phyloP scores from a whole-genome alignment of 2,329 filamentous ascomycete species.

The Fusarium verrucosum region DNA sequence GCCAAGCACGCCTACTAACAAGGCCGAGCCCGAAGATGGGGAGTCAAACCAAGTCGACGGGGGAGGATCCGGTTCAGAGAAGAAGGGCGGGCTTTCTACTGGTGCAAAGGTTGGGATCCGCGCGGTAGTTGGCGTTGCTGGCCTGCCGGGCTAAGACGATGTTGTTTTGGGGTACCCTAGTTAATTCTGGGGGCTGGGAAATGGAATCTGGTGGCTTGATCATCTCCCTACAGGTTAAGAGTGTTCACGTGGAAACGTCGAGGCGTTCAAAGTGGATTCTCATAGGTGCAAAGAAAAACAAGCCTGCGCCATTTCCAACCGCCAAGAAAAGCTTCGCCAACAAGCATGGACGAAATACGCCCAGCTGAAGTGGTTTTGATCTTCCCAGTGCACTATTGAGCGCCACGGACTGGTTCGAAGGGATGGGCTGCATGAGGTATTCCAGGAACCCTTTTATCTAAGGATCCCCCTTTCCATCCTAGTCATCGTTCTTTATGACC shows the following conservation, averaged over 20 bases:
- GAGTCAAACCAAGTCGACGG: accelerated
- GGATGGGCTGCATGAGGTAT: too few relatives aligned
- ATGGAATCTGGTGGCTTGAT: too few relatives aligned
- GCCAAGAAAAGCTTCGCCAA: not conserved
- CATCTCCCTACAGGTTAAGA: not conserved
- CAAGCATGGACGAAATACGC: not conserved
- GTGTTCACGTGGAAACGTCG: not conserved
- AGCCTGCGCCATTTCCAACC: accelerated
- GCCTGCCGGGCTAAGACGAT: too few relatives aligned
- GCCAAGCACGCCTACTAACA: not conserved
- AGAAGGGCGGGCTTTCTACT: accelerated
- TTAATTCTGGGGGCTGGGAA: not conserved
- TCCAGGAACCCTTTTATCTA: too few relatives aligned
- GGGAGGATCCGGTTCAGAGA: accelerated
- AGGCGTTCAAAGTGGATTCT: accelerated
- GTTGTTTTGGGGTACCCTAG: not conserved
- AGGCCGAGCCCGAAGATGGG: not conserved
- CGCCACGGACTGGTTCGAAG: not conserved
- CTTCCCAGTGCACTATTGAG: not conserved
- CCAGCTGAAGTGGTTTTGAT: not conserved
- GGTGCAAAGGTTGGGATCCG: not conserved
- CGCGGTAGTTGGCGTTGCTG: not conserved
- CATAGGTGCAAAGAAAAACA: accelerated
- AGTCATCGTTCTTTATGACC: too few relatives aligned
- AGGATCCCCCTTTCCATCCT: too few relatives aligned